Conservation (phyloP, 202 grass and related monocot genomes). For the Zizania palustris region DNA sequence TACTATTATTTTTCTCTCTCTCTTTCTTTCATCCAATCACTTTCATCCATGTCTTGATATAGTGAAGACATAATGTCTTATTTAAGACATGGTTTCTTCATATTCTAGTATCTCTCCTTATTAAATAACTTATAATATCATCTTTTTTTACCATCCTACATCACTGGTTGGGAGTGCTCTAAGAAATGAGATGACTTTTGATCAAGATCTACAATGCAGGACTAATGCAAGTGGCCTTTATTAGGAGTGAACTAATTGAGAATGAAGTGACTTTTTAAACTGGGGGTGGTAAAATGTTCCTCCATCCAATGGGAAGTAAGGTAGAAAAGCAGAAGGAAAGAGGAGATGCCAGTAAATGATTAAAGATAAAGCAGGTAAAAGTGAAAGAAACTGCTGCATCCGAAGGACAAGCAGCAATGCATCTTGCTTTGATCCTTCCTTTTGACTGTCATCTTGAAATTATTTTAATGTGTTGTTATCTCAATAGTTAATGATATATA, state of each 20-base stretch:
- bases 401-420: not conserved
- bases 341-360: not conserved
- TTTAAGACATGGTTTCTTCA: too few species aligned
- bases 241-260: not conserved
- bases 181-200: not conserved
- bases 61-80: too few species aligned
- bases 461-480: too few species aligned
- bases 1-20: too few species aligned
- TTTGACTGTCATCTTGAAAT: conserved; percentile 42
- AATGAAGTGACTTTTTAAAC: not conserved
- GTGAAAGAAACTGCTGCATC: not conserved
- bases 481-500: too few species aligned
- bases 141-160: too few species aligned
- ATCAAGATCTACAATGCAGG: not conserved
- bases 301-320: not conserved
- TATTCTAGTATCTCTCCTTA: too few species aligned
- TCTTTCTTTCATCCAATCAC: too few species aligned
- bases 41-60: too few species aligned
- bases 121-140: too few species aligned
- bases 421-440: conserved; percentile 18
- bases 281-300: not conserved
- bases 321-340: conserved; percentile 18
- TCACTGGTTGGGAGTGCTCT: too few species aligned
- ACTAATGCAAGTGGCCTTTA: not conserved
- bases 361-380: conserved; percentile 47